A percentile compares a stretch with the other conserved stretches of the same genome.
phyloP scores from a whole-genome alignment of 306 rosid genomes.

The Vigna hirtella region DNA sequence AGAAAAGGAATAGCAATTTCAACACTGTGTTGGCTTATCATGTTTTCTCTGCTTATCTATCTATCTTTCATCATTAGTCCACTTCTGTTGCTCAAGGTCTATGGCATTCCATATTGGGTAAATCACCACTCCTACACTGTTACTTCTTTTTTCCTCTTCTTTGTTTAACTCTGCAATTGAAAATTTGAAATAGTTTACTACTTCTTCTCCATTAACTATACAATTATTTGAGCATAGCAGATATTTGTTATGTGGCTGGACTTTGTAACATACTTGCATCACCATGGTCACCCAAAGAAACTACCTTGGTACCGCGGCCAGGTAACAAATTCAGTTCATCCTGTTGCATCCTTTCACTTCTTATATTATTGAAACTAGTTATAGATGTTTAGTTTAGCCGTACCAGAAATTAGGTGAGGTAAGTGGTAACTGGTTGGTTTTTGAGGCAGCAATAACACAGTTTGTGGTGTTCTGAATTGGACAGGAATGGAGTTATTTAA shows the following conservation, averaged over 20 bases:
- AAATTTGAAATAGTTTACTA: background rate
- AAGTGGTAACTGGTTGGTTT: background rate
- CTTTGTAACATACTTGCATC: conserved; percentile 91
- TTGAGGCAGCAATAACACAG: background rate
- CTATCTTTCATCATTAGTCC: conserved; percentile 60
- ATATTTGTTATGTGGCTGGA: conserved; percentile 89
- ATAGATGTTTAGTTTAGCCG: background rate
- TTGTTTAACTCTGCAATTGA: background rate
- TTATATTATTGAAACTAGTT: no score
- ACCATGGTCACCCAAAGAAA: conserved; percentile 81
- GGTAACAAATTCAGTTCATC: conserved; percentile 48
- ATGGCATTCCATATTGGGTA: conserved; percentile 88
- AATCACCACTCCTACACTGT: conserved; percentile 17
- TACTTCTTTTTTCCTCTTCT: background rate
- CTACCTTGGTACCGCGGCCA: conserved; percentile 98
- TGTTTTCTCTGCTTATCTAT: conserved; percentile 63
- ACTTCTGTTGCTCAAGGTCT: conserved; percentile 59
- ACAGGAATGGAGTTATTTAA: conserved; percentile 91
- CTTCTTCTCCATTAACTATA: background rate
- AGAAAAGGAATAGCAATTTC: conserved; percentile 72
- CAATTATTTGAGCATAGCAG: conserved; percentile 44
- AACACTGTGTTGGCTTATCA: conserved; percentile 71
- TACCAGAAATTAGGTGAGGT: background rate
- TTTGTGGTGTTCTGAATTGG: background rate
- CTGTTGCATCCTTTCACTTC: background rate